phyloP scores from a whole-genome alignment of 2,329 filamentous ascomycete genomes.

The Alternaria angustiovoidea region DNA sequence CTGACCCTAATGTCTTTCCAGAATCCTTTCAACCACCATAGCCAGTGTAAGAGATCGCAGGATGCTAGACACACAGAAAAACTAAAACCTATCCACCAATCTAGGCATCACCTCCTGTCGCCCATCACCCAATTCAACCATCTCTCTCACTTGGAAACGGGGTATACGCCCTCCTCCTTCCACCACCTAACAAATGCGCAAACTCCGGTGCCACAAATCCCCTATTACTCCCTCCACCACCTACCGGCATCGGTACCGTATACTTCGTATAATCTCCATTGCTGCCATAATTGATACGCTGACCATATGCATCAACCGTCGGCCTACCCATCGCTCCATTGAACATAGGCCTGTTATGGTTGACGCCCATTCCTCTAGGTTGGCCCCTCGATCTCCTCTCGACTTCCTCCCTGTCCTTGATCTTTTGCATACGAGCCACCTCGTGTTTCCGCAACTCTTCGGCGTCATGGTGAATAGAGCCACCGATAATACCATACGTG shows the following conservation, averaged over 20 bases:
- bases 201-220: constrained; percentile 7
- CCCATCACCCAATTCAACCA: neutral
- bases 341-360: constrained; percentile 27
- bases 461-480: neutral
- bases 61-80: neutral
- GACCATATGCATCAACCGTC: constrained; percentile 2
- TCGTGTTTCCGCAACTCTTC: constrained; percentile 4
- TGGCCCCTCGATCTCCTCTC: neutral
- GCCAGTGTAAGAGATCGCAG: neutral
- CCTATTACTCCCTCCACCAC: neutral
- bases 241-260: neutral
- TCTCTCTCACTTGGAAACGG: neutral
- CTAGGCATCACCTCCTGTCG: neutral
- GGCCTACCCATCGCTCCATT: constrained; percentile 20
- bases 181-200: constrained; percentile 8
- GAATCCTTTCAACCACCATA: neutral
- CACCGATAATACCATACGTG: constrained; percentile 1
- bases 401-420: neutral
- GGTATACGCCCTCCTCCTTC: constrained; percentile 15
- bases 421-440: constrained; percentile 1
- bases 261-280: neutral
- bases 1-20: neutral
- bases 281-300: neutral
- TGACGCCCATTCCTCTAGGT: neutral
- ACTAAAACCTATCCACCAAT: neutral